Evolutionary conservation across 768 basidiomycete genomes (phyloP).

Genomic region (Rhizopogon vinicolor): DNA sequence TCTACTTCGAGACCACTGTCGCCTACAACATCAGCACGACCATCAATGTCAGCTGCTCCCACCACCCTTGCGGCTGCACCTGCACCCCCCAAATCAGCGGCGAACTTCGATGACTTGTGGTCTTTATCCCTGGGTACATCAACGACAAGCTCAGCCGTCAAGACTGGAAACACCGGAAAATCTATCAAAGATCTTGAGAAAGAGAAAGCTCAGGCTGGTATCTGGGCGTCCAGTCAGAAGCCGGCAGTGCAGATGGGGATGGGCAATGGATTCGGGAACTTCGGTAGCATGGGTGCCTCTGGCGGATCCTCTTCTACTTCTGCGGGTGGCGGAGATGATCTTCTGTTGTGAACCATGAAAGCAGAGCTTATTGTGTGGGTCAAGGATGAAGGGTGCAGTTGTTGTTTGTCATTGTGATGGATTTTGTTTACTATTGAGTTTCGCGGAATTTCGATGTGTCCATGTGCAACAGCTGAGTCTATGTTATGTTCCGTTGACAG

Average conservation of each 20-base stretch:
- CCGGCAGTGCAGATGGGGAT: slow-evolving; percentile 9
- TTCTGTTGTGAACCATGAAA: slow-evolving; percentile 31
- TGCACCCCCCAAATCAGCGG: slow-evolving; percentile 34
- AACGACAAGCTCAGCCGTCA: slow-evolving; percentile 23
- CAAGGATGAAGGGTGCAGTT: neutral
- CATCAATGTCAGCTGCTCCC: slow-evolving; percentile 7
- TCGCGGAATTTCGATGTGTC: neutral
- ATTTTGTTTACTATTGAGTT: neutral
- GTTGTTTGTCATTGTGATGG: neutral
- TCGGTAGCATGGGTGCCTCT: slow-evolving; percentile 19
- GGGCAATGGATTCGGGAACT: slow-evolving; percentile 28
- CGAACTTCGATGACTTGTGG: slow-evolving; percentile 88
- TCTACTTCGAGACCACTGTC: slow-evolving; percentile 23
- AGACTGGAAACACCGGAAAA: slow-evolving; percentile 46
- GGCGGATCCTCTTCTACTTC: slow-evolving; percentile 9
- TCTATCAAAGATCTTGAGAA: slow-evolving; percentile 87
- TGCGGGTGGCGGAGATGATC: slow-evolving; percentile 34
- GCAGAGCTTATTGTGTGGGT: neutral
- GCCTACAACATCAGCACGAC: slow-evolving; percentile 9
- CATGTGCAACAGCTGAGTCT: no score
- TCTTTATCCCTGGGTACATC: slow-evolving; percentile 64
- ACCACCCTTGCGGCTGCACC: slow-evolving; percentile 14
- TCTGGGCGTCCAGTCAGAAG: slow-evolving; percentile 56
- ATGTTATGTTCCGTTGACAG: no score
- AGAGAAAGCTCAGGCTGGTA: slow-evolving; percentile 76